These are phyloP conservation scores for Cotoneaster glaucophyllus DNA, from an alignment of 306 rosid species.

Conservation along the genomic window DNA sequence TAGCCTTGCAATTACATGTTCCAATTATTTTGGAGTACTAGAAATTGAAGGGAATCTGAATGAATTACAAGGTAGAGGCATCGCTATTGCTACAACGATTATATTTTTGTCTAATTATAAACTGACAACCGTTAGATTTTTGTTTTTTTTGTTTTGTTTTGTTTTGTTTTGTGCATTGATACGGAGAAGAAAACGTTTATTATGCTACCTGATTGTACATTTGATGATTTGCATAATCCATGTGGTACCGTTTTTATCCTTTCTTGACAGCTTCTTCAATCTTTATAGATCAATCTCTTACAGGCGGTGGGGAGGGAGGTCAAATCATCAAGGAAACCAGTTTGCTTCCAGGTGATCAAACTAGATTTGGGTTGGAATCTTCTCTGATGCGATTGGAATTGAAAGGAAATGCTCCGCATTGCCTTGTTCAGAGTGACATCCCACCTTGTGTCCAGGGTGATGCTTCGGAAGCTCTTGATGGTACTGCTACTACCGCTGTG, in stretches of 20 bases:
- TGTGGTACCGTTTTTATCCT: background rate
- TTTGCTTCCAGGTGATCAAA: constrained; percentile 45
- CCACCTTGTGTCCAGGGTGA: constrained; percentile 38
- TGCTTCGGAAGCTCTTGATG: constrained; percentile 32
- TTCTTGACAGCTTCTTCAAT: background rate
- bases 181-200: background rate
- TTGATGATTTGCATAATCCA: background rate
- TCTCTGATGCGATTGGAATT: constrained; percentile 34
- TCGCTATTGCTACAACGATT: background rate
- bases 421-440: constrained; percentile 34
- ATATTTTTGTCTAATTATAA: background rate
- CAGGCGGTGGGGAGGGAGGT: constrained; percentile 43
- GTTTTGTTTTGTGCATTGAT: background rate
- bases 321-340: constrained; percentile 33
- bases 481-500: constrained; percentile 27
- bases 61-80: constrained; percentile 14
- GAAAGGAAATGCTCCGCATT: constrained; percentile 31
- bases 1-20: constrained; percentile 16
- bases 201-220: constrained; percentile 4
- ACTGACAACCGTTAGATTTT: background rate
- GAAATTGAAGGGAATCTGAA: background rate
- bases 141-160: too few species aligned
- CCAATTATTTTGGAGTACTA: background rate
- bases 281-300: constrained; percentile 14
- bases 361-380: constrained; percentile 31